Evolutionary conservation across 2,329 filamentous ascomycete genomes (phyloP).

Genomic region (Amesomyces nigricolor): DNA sequence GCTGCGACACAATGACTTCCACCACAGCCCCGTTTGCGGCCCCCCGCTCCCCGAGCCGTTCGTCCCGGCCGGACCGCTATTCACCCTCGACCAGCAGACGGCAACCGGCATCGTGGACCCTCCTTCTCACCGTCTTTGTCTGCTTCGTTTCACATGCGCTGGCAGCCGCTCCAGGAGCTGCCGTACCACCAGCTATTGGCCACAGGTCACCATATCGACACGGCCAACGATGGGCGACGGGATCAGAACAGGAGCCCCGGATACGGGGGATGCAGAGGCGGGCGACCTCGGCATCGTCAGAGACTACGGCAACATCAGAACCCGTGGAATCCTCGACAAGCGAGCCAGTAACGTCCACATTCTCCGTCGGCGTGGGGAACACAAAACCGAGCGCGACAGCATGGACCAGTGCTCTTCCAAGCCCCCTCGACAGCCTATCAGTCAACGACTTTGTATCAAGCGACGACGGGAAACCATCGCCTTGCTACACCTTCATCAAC

Average conservation of each 20-base stretch:
- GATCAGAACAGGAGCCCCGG: constrained; percentile 32
- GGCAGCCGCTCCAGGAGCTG: constrained; percentile 24
- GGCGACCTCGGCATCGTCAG: constrained; percentile 9
- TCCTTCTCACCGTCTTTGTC: constrained; percentile 21
- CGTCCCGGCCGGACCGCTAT: constrained; percentile 9
- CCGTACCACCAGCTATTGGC: constrained; percentile 33
- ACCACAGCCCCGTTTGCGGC: constrained; percentile 1
- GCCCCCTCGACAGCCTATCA: constrained; percentile 60
- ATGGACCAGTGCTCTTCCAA: constrained; percentile 46
- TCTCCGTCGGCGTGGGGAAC: constrained; percentile 30
- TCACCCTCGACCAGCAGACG: constrained; percentile 6
- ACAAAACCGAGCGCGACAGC: constrained; percentile 26
- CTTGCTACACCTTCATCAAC: constrained; percentile 64
- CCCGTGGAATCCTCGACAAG: constrained; percentile 14
- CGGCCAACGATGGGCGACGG: constrained; percentile 34
- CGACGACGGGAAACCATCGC: constrained; percentile 36
- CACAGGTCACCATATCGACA: constrained; percentile 32
- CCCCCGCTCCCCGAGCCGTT: background rate
- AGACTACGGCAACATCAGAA: constrained; percentile 13
- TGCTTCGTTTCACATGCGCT: constrained; percentile 27
- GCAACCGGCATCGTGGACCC: constrained; percentile 29
- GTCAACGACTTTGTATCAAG: constrained; percentile 51
- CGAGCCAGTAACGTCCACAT: constrained; percentile 28
- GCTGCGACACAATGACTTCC: constrained; percentile 28
- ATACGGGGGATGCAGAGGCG: constrained; percentile 23